Conservation (phyloP, 1,284 basidiomycete species). For the Austroboletus olivaceoglutinosus region DNA sequence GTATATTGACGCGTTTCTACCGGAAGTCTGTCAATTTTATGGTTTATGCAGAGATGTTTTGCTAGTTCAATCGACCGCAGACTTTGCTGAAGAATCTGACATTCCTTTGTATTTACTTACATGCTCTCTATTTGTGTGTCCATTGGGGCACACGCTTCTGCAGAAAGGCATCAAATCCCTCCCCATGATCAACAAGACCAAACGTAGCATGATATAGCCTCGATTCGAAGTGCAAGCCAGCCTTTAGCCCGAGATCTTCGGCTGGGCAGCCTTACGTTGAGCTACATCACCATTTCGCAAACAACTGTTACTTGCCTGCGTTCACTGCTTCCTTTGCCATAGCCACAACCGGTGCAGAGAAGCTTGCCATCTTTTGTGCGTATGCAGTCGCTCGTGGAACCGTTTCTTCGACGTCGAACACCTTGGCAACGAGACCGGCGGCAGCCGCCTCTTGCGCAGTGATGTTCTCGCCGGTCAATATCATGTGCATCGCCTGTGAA, state of each 20-base stretch:
- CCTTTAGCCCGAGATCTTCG: slow-evolving; percentile 55
- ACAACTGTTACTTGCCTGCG: slow-evolving; percentile 46
- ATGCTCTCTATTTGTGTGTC: slow-evolving; percentile 19
- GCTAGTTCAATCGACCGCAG: background rate
- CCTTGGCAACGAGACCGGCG: slow-evolving; percentile 34
- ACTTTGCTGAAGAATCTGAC: background rate
- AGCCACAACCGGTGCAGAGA: slow-evolving; percentile 33
- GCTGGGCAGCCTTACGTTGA: slow-evolving; percentile 35
- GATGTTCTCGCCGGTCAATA: slow-evolving; percentile 57
- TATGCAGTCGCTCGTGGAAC: slow-evolving; percentile 27
- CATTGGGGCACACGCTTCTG: slow-evolving; percentile 55
- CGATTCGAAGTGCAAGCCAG: slow-evolving; percentile 60
- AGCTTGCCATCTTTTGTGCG: slow-evolving; percentile 30
- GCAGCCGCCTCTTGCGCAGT: slow-evolving; percentile 53
- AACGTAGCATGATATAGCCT: slow-evolving; percentile 66
- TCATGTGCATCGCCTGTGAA: slow-evolving; percentile 62
- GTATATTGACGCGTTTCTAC: background rate
- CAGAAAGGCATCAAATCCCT: slow-evolving; percentile 63
- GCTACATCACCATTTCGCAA: background rate
- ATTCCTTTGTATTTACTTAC: background rate
- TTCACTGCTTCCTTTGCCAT: slow-evolving; percentile 66
- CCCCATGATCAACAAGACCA: slow-evolving; percentile 64
- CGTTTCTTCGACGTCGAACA: slow-evolving; percentile 29
- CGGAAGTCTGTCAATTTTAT: too few relatives aligned
- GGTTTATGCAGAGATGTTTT: background rate